phyloP scores from a whole-genome alignment of 306 rosid genomes.

The Hylodesmum podocarpum region DNA sequence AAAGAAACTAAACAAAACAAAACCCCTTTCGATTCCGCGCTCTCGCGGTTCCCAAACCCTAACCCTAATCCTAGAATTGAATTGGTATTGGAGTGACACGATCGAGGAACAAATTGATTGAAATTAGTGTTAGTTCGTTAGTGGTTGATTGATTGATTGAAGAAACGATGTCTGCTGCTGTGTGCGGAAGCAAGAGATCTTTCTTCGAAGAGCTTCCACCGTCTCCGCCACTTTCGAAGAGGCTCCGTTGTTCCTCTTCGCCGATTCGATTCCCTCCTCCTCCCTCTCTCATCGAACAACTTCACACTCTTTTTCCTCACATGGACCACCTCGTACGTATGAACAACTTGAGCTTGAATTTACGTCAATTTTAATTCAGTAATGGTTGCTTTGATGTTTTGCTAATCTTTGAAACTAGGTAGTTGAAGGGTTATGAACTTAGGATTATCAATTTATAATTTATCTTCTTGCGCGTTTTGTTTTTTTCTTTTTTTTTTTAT shows the following conservation, averaged over 20 bases:
- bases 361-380: neutral
- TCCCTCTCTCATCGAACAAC: slow-evolving; percentile 64
- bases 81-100: neutral
- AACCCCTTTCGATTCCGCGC: neutral
- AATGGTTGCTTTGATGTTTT: neutral
- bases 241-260: slow-evolving; percentile 90
- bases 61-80: slow-evolving; percentile 8
- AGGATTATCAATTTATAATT: no score
- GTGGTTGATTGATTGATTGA: slow-evolving; percentile 12
- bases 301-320: slow-evolving; percentile 67
- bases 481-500: no score
- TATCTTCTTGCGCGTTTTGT: neutral
- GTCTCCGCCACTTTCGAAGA: slow-evolving; percentile 82
- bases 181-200: slow-evolving; percentile 97
- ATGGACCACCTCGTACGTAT: slow-evolving; percentile 50
- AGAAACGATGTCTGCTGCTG: slow-evolving; percentile 96
- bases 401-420: neutral
- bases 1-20: no score
- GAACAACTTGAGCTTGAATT: neutral
- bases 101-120: neutral
- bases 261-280: slow-evolving; percentile 66
- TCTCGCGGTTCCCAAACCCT: neutral
- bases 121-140: neutral
- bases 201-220: slow-evolving; percentile 96
- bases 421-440: neutral